Conservation (phyloP, 768 basidiomycete species). For the Suillus fuscotomentosus region DNA sequence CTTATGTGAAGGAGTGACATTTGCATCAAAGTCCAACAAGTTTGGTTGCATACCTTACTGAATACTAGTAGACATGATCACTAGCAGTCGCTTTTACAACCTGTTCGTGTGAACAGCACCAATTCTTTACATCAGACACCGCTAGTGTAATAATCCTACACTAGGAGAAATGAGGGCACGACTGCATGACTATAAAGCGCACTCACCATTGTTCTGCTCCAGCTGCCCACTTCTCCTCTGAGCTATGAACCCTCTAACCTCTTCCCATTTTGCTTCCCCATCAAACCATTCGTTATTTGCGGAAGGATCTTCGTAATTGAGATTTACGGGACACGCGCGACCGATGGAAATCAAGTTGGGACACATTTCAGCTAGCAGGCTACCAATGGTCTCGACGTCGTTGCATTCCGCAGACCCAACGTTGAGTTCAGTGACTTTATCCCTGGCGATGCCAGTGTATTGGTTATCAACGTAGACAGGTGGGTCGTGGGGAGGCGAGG, state of each 20-base stretch:
- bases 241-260: background rate
- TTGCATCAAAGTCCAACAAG: slow-evolving; percentile 5
- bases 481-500: background rate
- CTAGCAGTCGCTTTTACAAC: background rate
- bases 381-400: background rate
- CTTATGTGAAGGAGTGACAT: background rate
- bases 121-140: background rate
- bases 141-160: background rate
- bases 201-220: background rate
- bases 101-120: background rate
- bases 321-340: background rate
- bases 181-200: background rate
- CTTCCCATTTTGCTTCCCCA: background rate
- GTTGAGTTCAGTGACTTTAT: background rate
- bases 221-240: background rate
- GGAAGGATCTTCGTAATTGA: background rate
- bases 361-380: background rate
- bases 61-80: no score
- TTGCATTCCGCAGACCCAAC: background rate
- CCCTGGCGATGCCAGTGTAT: no score
- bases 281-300: background rate
- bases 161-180: background rate
- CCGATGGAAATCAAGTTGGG: background rate
- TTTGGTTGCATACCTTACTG: no score
- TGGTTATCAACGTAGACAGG: background rate